A percentile compares a stretch with the other conserved stretches of the same genome.
These are phyloP conservation scores for Amoeboradix gromovi DNA, from an alignment of 371 early-diverging fungal genomes.

Conservation along the genomic window DNA sequence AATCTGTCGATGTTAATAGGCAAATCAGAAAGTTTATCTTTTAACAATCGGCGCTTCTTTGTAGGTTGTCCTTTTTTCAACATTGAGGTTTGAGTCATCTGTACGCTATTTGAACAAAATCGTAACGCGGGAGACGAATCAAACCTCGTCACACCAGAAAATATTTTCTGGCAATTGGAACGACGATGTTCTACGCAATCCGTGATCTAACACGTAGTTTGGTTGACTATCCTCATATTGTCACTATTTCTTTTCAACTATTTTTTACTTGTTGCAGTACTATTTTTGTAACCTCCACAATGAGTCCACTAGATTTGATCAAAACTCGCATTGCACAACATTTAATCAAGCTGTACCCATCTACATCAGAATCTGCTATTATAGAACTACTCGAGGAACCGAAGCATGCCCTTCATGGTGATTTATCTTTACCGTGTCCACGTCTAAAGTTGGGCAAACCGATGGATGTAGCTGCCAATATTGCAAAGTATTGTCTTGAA, in stretches of 20 bases:
- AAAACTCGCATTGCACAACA: no score
- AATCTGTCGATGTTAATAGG: not conserved
- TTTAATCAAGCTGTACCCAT: not conserved
- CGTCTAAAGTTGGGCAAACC: not conserved
- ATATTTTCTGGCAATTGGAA: no score
- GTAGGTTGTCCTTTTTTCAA: not conserved
- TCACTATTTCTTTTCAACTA: no score
- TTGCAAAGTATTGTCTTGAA: conserved; percentile 1
- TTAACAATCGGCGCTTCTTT: not conserved
- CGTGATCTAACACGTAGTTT: not conserved
- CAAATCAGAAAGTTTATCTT: not conserved
- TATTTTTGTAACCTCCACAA: no score
- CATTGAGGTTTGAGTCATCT: not conserved
- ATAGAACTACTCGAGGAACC: not conserved
- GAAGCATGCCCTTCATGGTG: not conserved
- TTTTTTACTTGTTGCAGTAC: no score
- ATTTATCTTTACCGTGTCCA: not conserved
- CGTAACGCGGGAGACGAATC: no score
- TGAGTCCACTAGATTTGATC: no score
- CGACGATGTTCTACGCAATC: no score
- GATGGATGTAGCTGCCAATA: not conserved
- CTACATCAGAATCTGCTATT: not conserved
- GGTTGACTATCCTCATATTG: not conserved
- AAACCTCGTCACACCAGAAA: no score
- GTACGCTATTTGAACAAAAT: no score